Base-by-base conservation (phyloP, 805 yeast species). In the Cyberlindnera japonica region DNA sequence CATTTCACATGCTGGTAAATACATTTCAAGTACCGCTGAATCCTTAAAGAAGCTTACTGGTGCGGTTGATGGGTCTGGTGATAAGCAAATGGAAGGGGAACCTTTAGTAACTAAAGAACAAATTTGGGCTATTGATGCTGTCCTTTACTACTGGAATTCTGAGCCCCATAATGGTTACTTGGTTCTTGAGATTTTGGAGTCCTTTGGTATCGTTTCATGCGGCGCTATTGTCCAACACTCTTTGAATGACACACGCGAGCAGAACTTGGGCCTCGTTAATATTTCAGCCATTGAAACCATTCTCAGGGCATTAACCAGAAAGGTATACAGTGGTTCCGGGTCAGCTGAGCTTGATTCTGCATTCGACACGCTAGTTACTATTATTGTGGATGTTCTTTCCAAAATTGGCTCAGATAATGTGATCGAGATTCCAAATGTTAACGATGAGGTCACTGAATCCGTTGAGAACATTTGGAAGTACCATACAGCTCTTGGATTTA, bases 1-100 rank as follows among this genome's bases (percentile, higher is more conserved):
- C 0, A 72, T 90, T 31, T 86, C 91, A 0, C 89, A 83, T 53
- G 80, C 82, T 27, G 76, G 75, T 45, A 76, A 74, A 30, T 77
- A 75, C 64, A 65, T 80, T 33, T 63, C 59, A 24, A 69, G 68
- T 29, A 55, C 71, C 6, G 52, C 54, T 16, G 62, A 59, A 12
- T 62, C 67, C 13, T 52, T 79, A 31, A 55, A 57, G 39, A 55
- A 53, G n/a, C 38, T 64, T 15, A 51, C 61, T 22, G 57, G 51
- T 13, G 33, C 23, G 14, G 36, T 23, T 23, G 40, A 40, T n/a
- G 22, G 16, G 21, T 17, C 42, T 22, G 40, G 33, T 12, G 42
- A 40, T 10, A 38, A 24, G 10, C 41, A 40, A 6, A 32, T 43
- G 31, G 38, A 41, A 2, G 30, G n/a, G 6, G 36, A 37, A 30